A percentile compares a stretch with the other conserved stretches of the same genome.
Conservation (phyloP, 139 green algal genomes). For the Marvania coccoides region DNA sequence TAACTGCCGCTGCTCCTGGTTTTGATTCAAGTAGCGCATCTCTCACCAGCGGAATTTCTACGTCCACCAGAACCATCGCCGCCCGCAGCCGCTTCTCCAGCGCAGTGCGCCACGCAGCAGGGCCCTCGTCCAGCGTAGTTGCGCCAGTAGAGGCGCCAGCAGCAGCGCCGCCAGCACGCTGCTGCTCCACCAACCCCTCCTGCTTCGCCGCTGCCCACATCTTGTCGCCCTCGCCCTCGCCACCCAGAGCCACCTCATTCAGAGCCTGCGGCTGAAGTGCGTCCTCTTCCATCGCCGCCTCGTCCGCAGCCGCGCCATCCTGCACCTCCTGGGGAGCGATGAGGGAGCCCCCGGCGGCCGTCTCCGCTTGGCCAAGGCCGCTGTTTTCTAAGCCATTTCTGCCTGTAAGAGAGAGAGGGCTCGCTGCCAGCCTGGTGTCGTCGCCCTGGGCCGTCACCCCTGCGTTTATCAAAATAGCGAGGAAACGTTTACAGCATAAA, state of each 20-base stretch:
- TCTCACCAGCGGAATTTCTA: slow-evolving; percentile 82
- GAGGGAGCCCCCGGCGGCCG: too few species aligned
- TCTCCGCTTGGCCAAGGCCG: too few species aligned
- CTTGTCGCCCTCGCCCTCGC: background rate
- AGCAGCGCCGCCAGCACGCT: background rate
- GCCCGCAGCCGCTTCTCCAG: slow-evolving; percentile 25
- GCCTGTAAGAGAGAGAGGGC: too few species aligned
- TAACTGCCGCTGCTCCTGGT: too few species aligned
- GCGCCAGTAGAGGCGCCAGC: background rate
- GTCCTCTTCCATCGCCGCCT: background rate
- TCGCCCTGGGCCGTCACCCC: slow-evolving; percentile 14
- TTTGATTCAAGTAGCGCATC: too few species aligned
- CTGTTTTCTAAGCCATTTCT: too few species aligned
- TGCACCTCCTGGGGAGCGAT: too few species aligned
- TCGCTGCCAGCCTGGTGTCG: slow-evolving; percentile 4
- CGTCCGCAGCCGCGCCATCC: background rate
- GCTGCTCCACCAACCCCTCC: background rate
- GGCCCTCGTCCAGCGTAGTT: background rate
- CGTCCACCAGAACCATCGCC: slow-evolving; percentile 53
- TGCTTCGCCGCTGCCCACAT: background rate
- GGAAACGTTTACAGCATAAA: too few species aligned
- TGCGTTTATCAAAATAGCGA: too few species aligned
- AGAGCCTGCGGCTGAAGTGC: too few species aligned
- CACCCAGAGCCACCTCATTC: too few species aligned
- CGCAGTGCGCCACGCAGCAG: background rate